phyloP scores from a whole-genome alignment of 805 yeast species.

The Ascoidea asiatica region DNA sequence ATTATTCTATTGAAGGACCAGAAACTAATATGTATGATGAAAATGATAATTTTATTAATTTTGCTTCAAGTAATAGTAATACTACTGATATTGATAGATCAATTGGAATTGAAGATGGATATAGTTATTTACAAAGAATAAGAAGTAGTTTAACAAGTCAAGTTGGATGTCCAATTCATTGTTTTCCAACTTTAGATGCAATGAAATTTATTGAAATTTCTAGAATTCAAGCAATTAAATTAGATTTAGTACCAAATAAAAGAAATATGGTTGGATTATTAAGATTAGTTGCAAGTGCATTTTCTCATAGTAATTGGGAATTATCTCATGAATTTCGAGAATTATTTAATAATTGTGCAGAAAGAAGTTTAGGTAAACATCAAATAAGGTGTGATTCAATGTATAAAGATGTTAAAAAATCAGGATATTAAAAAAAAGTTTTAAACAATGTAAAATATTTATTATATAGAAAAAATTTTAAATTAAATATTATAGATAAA shows the following conservation, averaged over 20 bases:
- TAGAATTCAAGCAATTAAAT: conserved; percentile 5
- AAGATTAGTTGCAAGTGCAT: conserved; percentile 26
- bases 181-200: not conserved
- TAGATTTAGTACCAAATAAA: conserved; percentile 12
- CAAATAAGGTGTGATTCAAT: conserved; percentile 34
- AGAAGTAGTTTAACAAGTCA: conserved; percentile 20
- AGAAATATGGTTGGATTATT: conserved; percentile 45
- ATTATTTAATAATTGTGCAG: conserved; percentile 38
- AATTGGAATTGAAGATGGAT: conserved; percentile 32
- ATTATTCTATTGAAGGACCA: conserved; percentile 32
- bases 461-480: too few relatives aligned
- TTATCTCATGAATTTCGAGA: conserved; percentile 43
- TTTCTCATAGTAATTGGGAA: conserved; percentile 35
- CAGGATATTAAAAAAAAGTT: not conserved
- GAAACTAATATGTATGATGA: conserved; percentile 22
- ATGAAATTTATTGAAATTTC: conserved; percentile 3
- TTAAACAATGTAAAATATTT: too few relatives aligned
- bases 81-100: conserved; percentile 8
- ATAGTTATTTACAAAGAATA: conserved; percentile 34
- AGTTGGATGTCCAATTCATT: not conserved
- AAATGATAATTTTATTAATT: conserved; percentile 7
- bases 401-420: conserved; percentile 19
- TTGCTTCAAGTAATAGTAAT: conserved; percentile 13
- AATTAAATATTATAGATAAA: too few relatives aligned
- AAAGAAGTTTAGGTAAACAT: conserved; percentile 37